A percentile compares a stretch with the other conserved stretches of the same genome.
Evolutionary conservation across 441 rosid genomes (phyloP).

Genomic region (Jatropha podagrica): DNA sequence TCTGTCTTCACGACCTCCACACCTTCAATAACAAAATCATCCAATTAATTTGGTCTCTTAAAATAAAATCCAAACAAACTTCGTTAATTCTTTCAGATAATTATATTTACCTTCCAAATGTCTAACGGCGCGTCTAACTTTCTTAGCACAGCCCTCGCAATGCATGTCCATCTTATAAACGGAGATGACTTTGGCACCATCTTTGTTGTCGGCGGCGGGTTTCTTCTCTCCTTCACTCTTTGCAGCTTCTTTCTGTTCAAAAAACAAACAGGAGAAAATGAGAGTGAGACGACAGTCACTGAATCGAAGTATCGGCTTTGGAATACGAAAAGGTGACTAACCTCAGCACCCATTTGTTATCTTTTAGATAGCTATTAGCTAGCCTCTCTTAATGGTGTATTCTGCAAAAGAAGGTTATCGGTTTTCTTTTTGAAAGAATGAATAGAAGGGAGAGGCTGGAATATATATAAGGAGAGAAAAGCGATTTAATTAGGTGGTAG

Average conservation of each 20-base stretch:
- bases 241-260: constrained; percentile 50
- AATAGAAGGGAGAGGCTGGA: constrained; percentile 12
- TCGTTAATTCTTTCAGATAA: background rate
- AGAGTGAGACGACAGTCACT: background rate
- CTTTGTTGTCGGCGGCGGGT: constrained; percentile 43
- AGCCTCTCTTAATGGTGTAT: background rate
- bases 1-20: constrained; percentile 69
- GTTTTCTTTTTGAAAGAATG: constrained; percentile 26
- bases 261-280: background rate
- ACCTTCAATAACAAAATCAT: constrained; percentile 39
- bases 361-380: background rate
- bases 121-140: constrained; percentile 52
- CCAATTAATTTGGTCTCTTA: background rate
- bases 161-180: constrained; percentile 84
- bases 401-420: background rate
- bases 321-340: constrained; percentile 28
- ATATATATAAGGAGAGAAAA: constrained; percentile 37
- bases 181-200: constrained; percentile 45
- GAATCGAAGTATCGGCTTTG: background rate
- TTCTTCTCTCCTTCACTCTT: constrained; percentile 61
- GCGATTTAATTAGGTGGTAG: background rate
- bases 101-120: constrained; percentile 47
- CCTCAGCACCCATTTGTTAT: constrained; percentile 65
- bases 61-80: background rate
- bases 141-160: constrained; percentile 92